Evolutionary conservation across 805 yeast species (phyloP), one percentile per base, ranked within the genome.

Genomic region (Nakazawaea wickerhamii): DNA sequence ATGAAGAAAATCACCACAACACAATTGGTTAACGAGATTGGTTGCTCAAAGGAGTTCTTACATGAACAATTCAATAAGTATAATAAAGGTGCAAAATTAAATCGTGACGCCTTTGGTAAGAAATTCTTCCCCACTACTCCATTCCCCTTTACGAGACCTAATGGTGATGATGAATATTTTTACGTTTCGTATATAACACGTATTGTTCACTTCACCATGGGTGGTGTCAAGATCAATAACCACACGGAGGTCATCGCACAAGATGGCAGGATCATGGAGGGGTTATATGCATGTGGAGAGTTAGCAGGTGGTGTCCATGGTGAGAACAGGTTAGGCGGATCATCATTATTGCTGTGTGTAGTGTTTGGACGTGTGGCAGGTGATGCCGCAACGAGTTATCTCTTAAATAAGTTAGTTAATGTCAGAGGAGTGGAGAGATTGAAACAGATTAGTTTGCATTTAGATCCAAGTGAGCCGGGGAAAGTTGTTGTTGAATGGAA

Each of bases 261-360:
- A 22, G 49, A 55, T 1, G 58, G 59, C 7, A 36, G 48, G 8
- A 50, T 66, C 7, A 59, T 73, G 3, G 52, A 59, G 1, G 79
- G 80, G 13, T 52, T 80, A 8, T 79, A 65, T 55, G 85, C 85
- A 0, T 75, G 75, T 17, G 88, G 87, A 11, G 87, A 81, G 55
- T 73, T 77, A 17, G 73, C 81, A 37, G 86, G 85, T 15, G 87
- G 85, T 33, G 73, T 80, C 4, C 86, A 80, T 54, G 87, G 87
- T 9, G 70, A 65, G 13, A 77, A 77, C 51, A 68, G 85, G 57
- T 58, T 81, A 21, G 79, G 78, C 23, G 84, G 84, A 1, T 70
- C 79, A 10, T 69, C 78, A 35, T 60, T 79, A 31, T 58, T 78
- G 25, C 79, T 75, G 50, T 77, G 83, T 63, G 82, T 75, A 6